phyloP scores from a whole-genome alignment of 306 rosid genomes.

The Vigna mungo region DNA sequence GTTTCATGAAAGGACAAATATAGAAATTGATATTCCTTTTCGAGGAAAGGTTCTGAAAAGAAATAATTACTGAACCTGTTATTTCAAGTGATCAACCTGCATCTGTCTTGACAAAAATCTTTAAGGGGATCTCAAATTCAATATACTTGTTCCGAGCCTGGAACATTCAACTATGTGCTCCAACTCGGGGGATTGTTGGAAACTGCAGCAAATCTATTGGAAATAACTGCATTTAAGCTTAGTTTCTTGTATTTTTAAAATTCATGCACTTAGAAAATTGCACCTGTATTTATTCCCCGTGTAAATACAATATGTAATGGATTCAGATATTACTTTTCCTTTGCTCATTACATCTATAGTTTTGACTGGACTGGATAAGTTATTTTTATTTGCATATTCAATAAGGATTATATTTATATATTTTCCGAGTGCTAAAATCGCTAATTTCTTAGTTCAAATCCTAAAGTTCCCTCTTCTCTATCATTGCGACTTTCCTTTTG shows the following conservation, averaged over 20 bases:
- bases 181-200: neutral
- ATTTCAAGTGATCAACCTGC: neutral
- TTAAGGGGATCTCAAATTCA: neutral
- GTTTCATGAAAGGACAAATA: neutral
- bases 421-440: neutral
- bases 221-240: neutral
- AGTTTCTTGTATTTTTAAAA: neutral
- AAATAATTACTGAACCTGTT: neutral
- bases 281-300: neutral
- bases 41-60: neutral
- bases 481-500: constrained; percentile 7
- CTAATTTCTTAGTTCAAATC: neutral
- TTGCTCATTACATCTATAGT: too few relatives aligned
- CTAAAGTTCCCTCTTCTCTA: neutral
- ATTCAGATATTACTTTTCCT: neutral
- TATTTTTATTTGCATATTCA: too few relatives aligned
- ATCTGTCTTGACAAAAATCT: neutral
- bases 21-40: neutral
- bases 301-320: neutral
- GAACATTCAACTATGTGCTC: neutral
- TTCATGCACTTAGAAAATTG: neutral
- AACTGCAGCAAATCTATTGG: neutral
- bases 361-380: too few relatives aligned
- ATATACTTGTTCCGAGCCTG: neutral
- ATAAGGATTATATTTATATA: neutral